Evolutionary conservation across 371 early-diverging fungal species (phyloP).

Genomic region (Quaeritorhiza haematococci): DNA sequence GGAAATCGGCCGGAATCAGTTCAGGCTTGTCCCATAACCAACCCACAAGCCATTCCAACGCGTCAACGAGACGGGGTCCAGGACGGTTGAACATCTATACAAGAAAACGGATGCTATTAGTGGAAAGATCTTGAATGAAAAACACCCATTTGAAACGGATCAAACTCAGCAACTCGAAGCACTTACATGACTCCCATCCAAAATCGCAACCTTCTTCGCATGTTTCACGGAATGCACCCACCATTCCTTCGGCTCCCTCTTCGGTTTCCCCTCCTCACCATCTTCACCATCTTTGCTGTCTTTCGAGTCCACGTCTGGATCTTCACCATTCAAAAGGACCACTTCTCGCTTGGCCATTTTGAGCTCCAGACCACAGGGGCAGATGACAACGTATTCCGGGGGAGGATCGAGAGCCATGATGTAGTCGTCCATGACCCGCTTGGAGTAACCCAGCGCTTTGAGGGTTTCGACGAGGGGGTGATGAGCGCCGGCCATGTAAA

Average conservation of each 20-base stretch:
- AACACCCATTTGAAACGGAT: neutral
- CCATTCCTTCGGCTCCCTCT: neutral
- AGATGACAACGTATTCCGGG: slow-evolving; percentile 23
- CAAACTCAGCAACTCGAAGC: neutral
- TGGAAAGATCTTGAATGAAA: too few relatives aligned
- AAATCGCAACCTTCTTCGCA: slow-evolving; percentile 16
- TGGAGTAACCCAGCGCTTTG: neutral
- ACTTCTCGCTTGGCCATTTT: slow-evolving; percentile 19
- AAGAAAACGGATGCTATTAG: too few relatives aligned
- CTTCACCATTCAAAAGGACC: slow-evolving; percentile 7
- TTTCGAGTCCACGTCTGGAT: too few relatives aligned
- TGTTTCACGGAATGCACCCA: slow-evolving; percentile 1
- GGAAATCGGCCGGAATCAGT: slow-evolving; percentile 33
- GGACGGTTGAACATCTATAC: slow-evolving; percentile 56
- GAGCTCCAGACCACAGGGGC: slow-evolving; percentile 32
- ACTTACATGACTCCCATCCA: slow-evolving; percentile 33
- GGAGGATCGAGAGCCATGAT: slow-evolving; percentile 23
- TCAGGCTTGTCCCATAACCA: slow-evolving; percentile 23
- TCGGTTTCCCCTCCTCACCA: slow-evolving; percentile 21
- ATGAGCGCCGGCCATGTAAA: slow-evolving; percentile 48
- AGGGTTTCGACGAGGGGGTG: slow-evolving; percentile 42
- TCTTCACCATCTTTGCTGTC: too few relatives aligned
- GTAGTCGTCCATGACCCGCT: slow-evolving; percentile 4
- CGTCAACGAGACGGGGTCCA: slow-evolving; percentile 47
- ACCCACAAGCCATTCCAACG: slow-evolving; percentile 41